Evolutionary conservation across 768 basidiomycete genomes (phyloP).

Genomic region (Macrolepiota fuliginosa): DNA sequence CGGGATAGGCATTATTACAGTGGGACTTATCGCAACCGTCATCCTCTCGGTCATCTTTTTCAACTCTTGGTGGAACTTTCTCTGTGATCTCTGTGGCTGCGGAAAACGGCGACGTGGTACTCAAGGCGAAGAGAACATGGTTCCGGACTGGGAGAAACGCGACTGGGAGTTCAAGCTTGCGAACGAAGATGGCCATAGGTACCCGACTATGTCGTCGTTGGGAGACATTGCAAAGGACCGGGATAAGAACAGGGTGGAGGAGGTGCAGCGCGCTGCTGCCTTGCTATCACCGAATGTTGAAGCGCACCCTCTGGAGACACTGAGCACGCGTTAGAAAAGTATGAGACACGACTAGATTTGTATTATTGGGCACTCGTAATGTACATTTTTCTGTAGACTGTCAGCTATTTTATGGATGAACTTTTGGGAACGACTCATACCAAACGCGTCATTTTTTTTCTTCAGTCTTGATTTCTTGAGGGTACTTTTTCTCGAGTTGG

Average conservation of each 20-base stretch:
- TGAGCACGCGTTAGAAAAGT: not conserved
- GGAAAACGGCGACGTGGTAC: constrained; percentile 20
- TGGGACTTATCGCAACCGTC: constrained; percentile 46
- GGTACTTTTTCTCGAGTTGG: constrained; percentile 43
- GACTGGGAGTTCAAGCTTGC: constrained; percentile 56
- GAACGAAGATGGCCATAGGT: constrained; percentile 44
- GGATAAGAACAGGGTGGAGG: constrained; percentile 7
- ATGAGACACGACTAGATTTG: not conserved
- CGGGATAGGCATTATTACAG: too few relatives aligned
- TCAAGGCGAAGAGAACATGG: constrained; percentile 47
- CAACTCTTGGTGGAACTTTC: constrained; percentile 67
- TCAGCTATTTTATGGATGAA: not conserved
- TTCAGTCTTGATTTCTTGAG: constrained; percentile 16
- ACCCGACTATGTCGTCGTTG: constrained; percentile 40
- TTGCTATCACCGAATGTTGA: not conserved
- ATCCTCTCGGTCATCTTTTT: constrained; percentile 65
- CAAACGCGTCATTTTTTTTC: not conserved
- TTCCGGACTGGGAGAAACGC: constrained; percentile 62
- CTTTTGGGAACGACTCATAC: not conserved
- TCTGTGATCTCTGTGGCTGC: constrained; percentile 40
- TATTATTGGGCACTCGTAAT: not conserved
- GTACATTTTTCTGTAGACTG: not conserved
- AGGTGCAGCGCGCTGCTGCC: not conserved
- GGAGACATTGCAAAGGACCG: constrained; percentile 33
- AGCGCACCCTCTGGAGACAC: too few relatives aligned